Evolutionary conservation across 352 stramenopile genomes (phyloP), one percentile per base, ranked within the genome.

Genomic region (Globisporangium parvum): DNA sequence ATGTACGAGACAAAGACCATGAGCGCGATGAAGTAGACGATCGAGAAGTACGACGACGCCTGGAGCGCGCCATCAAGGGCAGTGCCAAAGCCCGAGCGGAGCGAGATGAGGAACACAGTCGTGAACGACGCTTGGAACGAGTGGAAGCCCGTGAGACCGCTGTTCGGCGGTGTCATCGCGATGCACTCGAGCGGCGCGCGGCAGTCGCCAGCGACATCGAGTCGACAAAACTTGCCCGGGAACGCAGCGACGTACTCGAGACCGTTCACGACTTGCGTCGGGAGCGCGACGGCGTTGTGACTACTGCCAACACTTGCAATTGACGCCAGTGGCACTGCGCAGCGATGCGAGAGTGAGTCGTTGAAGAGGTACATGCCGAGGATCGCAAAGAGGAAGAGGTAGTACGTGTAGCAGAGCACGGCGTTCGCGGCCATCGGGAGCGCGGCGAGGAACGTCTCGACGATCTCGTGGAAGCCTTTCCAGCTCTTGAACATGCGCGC

Each of bases 311-410:
- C 69, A 0, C 35, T 73, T 9, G 47, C 59, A 17, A 63, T 62
- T 0, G 72, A 59, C 10, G 69, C 64, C 3, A 78, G 23, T 5
- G 47, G 55, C 11, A 55, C 35, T 0, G 80, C 79, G 42, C 84
- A 94, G 9, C 82, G 77, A 61, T 91, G 69, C 23, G 83, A 86
- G 6, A 94, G 62, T 3, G 82, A 87, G 51, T 92, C 80, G 52
- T 87, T 85, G 67, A 94, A 94, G 2, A 94, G 63, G 60, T 94
- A 94, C 81, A 94, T 91, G 2, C 82, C 81, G 17, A 94, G 65
- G 37, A 92, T 89, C 10, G 81, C 81, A 51, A 94, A 94, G 24
- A 94, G 61, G 55, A 92, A 88, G 9, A 94, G 69, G 51, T 92
- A 94, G 65, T 94, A 94, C 51, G 72, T 80, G 55, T 91, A 94